Base-by-base conservation (phyloP, 2,329 filamentous ascomycete genomes). In the Microsporum audouinii region DNA sequence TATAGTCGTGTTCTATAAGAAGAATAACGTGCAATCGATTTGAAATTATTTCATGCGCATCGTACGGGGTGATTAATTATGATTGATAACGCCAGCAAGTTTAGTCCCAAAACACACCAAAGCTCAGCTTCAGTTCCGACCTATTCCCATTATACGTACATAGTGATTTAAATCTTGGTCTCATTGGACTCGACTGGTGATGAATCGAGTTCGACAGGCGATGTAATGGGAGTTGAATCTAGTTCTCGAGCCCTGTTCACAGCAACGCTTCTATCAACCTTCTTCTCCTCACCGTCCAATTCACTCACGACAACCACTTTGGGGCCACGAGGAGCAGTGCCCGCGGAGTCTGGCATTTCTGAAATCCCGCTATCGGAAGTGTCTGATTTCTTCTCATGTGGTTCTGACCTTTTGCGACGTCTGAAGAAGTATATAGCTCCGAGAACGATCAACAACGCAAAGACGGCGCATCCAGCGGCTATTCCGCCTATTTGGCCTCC, bases 401-500 rank as follows among this genome's bases (percentile, higher is more conserved):
- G 17, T 27, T 33, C 36, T 10, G 29, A 2, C 31, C 6, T 29
- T n/a, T 58, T 47, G 7, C 58, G 43, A 5, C 58, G 27, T 53
- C 34, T 60, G 6, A 84, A 77, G 68, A 91, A 86, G 23, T 75
- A 77, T 61, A 80, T 75, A 41, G 80, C 76, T 36, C 90, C 71
- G 4, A 91, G 76, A 1, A 82, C 82, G 3, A 82, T 81, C n/a
- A 96, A 72, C 7, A 96, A 74, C 1, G 84, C 82, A 7, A 85
- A 91, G 2, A 84, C 79, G 29, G 97, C 73, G 1, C 88, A 84
- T 31, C 94, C 94, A 68, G 97, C 79, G 1, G 92, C 91, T 66
- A 95, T 88, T 0, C 92, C 94, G 1, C 94, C 94, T 74, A 97
- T 95, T 14, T 64, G 56, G 12, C 66, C 68, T 27, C 88, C 88